phyloP scores from a whole-genome alignment of 2,329 filamentous ascomycete species.

The Rhynchosporium agropyri region DNA sequence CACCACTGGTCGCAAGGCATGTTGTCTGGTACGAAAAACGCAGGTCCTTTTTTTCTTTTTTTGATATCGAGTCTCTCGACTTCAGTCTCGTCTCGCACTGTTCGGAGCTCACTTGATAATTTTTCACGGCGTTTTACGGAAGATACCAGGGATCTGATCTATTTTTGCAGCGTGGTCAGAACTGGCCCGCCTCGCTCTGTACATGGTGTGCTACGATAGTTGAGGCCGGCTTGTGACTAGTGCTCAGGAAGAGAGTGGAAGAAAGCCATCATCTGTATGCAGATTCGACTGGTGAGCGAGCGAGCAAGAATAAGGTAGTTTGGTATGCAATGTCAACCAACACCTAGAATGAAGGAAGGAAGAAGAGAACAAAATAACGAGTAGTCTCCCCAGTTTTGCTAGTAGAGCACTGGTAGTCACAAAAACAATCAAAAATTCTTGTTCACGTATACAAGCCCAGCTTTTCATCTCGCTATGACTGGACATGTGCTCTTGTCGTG shows the following conservation, averaged over 20 bases:
- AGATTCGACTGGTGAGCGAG: slow-evolving; percentile 16
- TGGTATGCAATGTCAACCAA: neutral
- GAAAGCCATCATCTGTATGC: neutral
- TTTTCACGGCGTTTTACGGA: slow-evolving; percentile 36
- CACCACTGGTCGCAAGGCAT: slow-evolving; percentile 14
- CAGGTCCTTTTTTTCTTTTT: slow-evolving; percentile 25
- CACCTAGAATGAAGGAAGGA: neutral
- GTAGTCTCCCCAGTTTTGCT: slow-evolving; percentile 9
- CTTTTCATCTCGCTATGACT: neutral
- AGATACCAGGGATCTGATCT: slow-evolving; percentile 40
- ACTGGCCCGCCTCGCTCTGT: slow-evolving; percentile 16
- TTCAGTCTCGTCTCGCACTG: slow-evolving; percentile 13
- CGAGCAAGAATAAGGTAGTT: slow-evolving; percentile 3
- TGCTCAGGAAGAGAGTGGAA: neutral
- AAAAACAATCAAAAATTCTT: slow-evolving; percentile 20
- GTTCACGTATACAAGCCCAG: slow-evolving; percentile 19
- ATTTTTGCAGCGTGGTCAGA: slow-evolving; percentile 23
- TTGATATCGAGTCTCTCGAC: slow-evolving; percentile 30
- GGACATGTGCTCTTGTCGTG: too few relatives aligned
- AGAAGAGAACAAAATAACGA: slow-evolving; percentile 10
- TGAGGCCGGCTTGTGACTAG: slow-evolving; percentile 24
- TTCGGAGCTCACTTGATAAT: slow-evolving; percentile 21
- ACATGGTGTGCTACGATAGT: slow-evolving; percentile 32
- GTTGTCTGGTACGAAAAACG: slow-evolving; percentile 31
- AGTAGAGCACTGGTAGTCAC: slow-evolving; percentile 15